Percentiles rank a stretch among this genome's conserved stretches.
phyloP scores from a whole-genome alignment of 257 asterid genomes.

The Solanum chilense region DNA sequence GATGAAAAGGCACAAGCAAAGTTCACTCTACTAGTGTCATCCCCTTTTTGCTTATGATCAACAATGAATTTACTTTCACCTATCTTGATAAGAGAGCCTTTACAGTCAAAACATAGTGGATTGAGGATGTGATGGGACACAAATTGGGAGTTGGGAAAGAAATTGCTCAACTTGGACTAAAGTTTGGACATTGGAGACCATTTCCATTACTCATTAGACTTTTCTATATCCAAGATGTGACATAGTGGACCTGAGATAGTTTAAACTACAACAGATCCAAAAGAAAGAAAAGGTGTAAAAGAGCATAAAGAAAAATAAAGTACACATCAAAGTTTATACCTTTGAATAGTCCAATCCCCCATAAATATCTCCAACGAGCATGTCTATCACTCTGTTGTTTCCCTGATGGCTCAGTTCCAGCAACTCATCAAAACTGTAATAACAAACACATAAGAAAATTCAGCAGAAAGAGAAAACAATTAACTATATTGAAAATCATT shows the following conservation, averaged over 20 bases:
- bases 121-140: neutral
- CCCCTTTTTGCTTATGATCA: neutral
- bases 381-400: slow-evolving; percentile 76
- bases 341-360: slow-evolving; percentile 78
- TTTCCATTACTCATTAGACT: neutral
- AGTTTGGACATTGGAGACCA: neutral
- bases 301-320: neutral
- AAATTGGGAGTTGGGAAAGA: neutral
- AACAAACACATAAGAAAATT: neutral
- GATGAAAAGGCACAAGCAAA: neutral
- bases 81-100: neutral
- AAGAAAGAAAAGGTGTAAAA: neutral
- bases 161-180: neutral
- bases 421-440: slow-evolving; percentile 79
- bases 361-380: slow-evolving; percentile 95
- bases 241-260: neutral
- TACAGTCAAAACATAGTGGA: neutral
- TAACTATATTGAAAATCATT: neutral
- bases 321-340: slow-evolving; percentile 24
- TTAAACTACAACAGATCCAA: neutral
- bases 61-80: neutral
- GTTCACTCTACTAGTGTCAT: neutral
- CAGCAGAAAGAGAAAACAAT: neutral
- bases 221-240: neutral
- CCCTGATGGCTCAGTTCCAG: slow-evolving; percentile 81